These are phyloP conservation scores for Amphicarpaea edgeworthii DNA, from an alignment of 306 rosid species.

Conservation along the genomic window DNA sequence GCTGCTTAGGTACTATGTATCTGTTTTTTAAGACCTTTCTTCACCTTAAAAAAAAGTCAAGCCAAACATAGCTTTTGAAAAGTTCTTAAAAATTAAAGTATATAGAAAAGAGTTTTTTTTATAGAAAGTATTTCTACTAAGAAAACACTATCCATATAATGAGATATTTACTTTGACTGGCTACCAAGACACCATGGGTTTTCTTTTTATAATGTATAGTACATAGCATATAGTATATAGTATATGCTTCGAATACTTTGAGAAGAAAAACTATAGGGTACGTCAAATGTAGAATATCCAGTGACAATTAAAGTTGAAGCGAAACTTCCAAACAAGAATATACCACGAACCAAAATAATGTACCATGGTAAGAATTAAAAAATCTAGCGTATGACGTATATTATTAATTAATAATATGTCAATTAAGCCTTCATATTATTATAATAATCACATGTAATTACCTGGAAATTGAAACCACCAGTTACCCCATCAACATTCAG, in stretches of 20 bases:
- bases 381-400: not conserved
- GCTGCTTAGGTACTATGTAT: not conserved
- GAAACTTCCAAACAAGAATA: constrained; percentile 25
- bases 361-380: constrained; percentile 27
- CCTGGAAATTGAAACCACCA: constrained; percentile 99
- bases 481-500: constrained; percentile 90
- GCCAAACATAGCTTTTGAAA: not conserved
- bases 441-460: constrained; percentile 40
- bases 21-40: not conserved
- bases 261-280: constrained; percentile 1
- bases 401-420: constrained; percentile 3
- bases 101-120: too few species aligned
- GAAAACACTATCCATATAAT: not conserved
- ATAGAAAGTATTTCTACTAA: not conserved
- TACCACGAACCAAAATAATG: constrained; percentile 24
- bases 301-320: not conserved
- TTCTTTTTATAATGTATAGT: not conserved
- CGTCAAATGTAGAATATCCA: constrained; percentile 30
- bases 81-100: not conserved
- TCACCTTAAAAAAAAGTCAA: not conserved
- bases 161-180: not conserved
- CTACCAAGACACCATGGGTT: not conserved
- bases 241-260: constrained; percentile 36
- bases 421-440: constrained; percentile 14
- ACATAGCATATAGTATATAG: not conserved